Evolutionary conservation across 2,329 filamentous ascomycete species (phyloP), one percentile per base, ranked within the genome.

Genomic region (Trichoderma hamatum): DNA sequence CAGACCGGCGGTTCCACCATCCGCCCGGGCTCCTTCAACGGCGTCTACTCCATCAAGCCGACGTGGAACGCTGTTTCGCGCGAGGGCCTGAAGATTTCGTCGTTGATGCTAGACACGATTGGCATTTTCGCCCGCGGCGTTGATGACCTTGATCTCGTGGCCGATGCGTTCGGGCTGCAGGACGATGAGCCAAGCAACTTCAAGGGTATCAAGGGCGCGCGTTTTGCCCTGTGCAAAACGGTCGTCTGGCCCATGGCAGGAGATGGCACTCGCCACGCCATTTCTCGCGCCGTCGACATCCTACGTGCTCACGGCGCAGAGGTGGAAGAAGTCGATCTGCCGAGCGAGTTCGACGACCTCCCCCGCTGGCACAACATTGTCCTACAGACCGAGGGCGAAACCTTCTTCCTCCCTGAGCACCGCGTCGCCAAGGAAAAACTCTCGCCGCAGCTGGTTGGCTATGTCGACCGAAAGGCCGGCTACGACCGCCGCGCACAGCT

Each of bases 1-100:
- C 89, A 92, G 74, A 92, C 89, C 0, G 87, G 85, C 2, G 90
- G 90, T 0, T 89, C 86, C 69, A 86, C 82, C 0, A 86, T 92
- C 55, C 84, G 89, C 0, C 90, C 90, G 0, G 89, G 82, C 0
- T 88, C 88, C 0, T 92, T 86, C 78, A 90, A 87, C 70, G 89
- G 89, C 6, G 81, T 89, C 5, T 92, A 88, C 68, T 88, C 83
- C 0, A 80, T 90, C 67, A 92, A 91, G 74, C 89, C 89, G 2
- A 92, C 89, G 0, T 91, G 88, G 87, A 86, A 85, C 67, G 78
- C 86, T 0, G 84, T 92, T 39, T 88, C 85, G 0, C 81, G 87
- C 0, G 89, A 91, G 73, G 89, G 89, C 0, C 81, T 85, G 55
- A 88, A 86, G 75, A 79, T 88, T 2, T 89, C 86, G 72, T 86